Base-by-base conservation (phyloP, 2,329 filamentous ascomycete species). In the Penicillium sclerotiorum region DNA sequence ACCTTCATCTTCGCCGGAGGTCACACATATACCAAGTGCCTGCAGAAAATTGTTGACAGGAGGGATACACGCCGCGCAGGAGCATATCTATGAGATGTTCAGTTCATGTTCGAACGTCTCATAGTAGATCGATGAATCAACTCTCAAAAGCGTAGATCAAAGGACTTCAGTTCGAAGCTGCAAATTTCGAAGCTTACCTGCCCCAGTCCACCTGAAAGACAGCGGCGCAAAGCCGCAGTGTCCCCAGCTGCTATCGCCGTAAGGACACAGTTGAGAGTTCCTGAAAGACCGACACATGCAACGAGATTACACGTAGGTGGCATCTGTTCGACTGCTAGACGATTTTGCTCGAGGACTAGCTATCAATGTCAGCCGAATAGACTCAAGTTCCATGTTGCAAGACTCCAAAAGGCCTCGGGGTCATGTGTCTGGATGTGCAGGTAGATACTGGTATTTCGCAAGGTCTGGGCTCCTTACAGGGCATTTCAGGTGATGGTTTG, bases 51-150 rank as follows among this genome's bases (percentile, higher is more conserved):
- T 53, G 17, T 33, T 37, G 4, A 59, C 5, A 3, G 12, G 7
- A 1, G 60, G 53, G 13, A 59, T 23, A 32, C 60, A 62, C 18
- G 55, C 59, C 5, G 52, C 53, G 28, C 59, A 62, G 9, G 55
- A 47, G 18, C 60, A 62, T 6, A 62, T 53, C 60, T 62, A 25
- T 17, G 30, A 4, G 4, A 17, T n/a, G n/a, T n/a, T n/a, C n/a
- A n/a, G n/a, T n/a, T n/a, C n/a, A n/a, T n/a, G n/a, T n/a, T n/a
- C n/a, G n/a, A n/a, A n/a, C n/a, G n/a, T n/a, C n/a, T n/a, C n/a
- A n/a, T n/a, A n/a, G n/a, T n/a, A n/a, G n/a, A n/a, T n/a, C n/a
- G n/a, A n/a, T n/a, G n/a, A n/a, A n/a, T n/a, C n/a, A n/a, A n/a
- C n/a, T n/a, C n/a, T n/a, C n/a, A n/a, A n/a, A n/a, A n/a, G n/a